A percentile compares a stretch with the other conserved stretches of the same genome.
Conservation (phyloP, 495 filamentous ascomycete species). For the Pyrenopolyporus hunteri region DNA sequence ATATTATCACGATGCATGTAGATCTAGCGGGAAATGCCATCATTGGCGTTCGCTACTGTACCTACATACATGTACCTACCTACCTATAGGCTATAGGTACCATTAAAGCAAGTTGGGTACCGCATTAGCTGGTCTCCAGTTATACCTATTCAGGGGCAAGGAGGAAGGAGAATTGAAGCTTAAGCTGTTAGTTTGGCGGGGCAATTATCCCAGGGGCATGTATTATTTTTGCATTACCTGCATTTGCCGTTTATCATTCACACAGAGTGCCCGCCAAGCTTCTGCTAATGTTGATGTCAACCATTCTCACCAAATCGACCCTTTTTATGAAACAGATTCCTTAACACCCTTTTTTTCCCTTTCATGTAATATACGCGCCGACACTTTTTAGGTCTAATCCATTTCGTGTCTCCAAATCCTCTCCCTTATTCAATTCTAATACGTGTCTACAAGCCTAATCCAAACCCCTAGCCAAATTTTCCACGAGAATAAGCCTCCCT, state of each 20-base stretch:
- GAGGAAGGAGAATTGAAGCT: no score
- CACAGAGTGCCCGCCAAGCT: background rate
- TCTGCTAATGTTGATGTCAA: conserved; percentile 31
- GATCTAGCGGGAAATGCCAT: no score
- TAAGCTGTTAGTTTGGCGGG: conserved; percentile 3
- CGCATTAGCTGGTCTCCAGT: no score
- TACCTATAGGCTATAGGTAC: background rate
- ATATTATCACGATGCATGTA: no score
- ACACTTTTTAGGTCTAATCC: background rate
- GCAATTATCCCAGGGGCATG: background rate
- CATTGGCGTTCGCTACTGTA: background rate
- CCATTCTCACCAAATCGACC: conserved; percentile 20
- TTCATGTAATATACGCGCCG: conserved; percentile 1
- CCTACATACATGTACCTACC: background rate
- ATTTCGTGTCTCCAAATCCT: background rate
- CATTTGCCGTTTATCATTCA: background rate
- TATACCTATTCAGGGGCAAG: background rate
- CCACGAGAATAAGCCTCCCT: conserved; percentile 7
- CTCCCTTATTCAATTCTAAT: conserved; percentile 1
- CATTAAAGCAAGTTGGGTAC: no score
- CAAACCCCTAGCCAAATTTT: background rate
- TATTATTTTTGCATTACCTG: background rate
- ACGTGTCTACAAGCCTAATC: conserved; percentile 3
- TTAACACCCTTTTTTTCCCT: conserved; percentile 12
- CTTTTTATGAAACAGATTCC: conserved; percentile 28